Percentiles rank a stretch among this genome's conserved stretches.
Conservation (phyloP, 192 early-diverging fungal genomes). For the Thamnidium elegans region DNA sequence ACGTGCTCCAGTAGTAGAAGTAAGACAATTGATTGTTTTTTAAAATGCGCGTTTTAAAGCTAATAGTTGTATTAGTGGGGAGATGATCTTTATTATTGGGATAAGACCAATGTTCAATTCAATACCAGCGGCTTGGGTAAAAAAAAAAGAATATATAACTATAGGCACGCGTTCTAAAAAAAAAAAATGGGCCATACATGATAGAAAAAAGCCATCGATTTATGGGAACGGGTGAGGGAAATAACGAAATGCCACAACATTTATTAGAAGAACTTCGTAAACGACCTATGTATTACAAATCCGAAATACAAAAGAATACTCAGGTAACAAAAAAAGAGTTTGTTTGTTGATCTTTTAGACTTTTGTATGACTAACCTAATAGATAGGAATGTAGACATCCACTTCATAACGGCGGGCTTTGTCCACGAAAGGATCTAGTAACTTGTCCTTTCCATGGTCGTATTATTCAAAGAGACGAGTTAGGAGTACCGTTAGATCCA, state of each 20-base stretch:
- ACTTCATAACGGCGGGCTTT: conserved; percentile 57
- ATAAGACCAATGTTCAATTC: conserved; percentile 52
- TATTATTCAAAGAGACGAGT: conserved; percentile 59
- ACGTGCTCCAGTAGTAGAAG: conserved; percentile 57
- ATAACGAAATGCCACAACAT: conserved; percentile 50
- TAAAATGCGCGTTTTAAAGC: background rate
- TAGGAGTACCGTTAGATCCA: conserved; percentile 37
- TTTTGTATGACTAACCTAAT: too few relatives aligned
- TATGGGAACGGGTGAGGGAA: conserved; percentile 61
- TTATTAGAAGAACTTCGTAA: conserved; percentile 53
- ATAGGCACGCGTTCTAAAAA: background rate
- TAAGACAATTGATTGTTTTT: background rate
- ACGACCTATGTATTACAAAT: conserved; percentile 51
- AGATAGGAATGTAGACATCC: conserved; percentile 59
- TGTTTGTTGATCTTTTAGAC: background rate
- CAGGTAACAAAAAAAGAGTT: conserved; percentile 35
- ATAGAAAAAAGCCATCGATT: conserved; percentile 60
- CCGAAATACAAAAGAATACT: conserved; percentile 39
- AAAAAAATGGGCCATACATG: background rate
- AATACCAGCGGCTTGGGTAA: conserved; percentile 53
- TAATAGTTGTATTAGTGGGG: conserved; percentile 42
- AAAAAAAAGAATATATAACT: conserved; percentile 1
- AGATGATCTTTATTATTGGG: conserved; percentile 67
- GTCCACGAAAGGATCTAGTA: conserved; percentile 60
- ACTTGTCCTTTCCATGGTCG: conserved; percentile 67